These are phyloP conservation scores for Mortierella alpina DNA, from an alignment of 192 early-diverging fungal genomes.

Conservation along the genomic window DNA sequence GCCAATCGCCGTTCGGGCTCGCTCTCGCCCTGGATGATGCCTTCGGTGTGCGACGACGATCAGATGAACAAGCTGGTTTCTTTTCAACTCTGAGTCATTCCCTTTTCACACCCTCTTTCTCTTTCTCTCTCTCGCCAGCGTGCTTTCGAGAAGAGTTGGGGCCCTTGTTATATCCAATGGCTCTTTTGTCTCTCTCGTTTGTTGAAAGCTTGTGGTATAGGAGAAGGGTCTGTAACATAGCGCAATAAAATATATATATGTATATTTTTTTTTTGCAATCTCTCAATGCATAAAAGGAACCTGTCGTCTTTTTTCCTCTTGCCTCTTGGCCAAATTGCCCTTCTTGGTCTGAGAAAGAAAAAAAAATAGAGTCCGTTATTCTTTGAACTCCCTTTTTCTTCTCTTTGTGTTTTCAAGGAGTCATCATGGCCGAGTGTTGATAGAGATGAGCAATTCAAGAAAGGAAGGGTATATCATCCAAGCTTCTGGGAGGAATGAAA, in stretches of 20 bases:
- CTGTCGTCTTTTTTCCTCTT: not conserved
- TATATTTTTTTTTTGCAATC: not conserved
- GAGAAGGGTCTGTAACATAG: not conserved
- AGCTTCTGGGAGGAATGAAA: not conserved
- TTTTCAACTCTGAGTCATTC: conserved; percentile 29
- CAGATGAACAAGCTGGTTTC: conserved; percentile 55
- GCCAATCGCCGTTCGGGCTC: not conserved
- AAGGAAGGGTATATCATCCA: not conserved
- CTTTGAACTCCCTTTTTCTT: too few species aligned
- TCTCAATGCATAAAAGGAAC: not conserved
- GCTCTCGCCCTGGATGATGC: conserved; percentile 49
- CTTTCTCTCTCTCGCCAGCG: not conserved
- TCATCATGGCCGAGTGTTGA: too few species aligned
- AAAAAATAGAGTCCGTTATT: too few species aligned
- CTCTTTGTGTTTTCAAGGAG: too few species aligned
- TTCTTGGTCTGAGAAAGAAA: too few species aligned
- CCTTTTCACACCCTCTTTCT: not conserved
- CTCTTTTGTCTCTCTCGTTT: not conserved
- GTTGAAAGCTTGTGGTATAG: not conserved
- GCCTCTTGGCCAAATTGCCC: not conserved
- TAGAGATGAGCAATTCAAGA: too few species aligned
- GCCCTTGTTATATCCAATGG: too few species aligned
- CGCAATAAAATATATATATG: too few species aligned
- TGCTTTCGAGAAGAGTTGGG: not conserved
- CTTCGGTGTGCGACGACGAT: conserved; percentile 49